Percentiles rank a stretch among this genome's conserved stretches.
Conservation (phyloP, 305 asterid genomes). For the Ilex paraguariensis region DNA sequence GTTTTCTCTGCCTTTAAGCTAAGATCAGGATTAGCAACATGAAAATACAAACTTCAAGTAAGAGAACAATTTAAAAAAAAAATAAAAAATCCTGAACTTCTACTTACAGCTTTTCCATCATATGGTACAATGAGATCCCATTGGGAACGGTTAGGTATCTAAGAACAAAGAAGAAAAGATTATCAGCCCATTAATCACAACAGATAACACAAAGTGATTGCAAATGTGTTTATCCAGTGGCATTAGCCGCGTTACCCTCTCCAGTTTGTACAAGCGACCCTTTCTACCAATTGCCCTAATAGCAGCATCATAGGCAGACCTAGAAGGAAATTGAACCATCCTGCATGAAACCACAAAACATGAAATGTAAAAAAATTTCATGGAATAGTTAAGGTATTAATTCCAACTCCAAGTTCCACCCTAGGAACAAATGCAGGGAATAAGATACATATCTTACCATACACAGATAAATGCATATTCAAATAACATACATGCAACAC, state of each 20-base stretch:
- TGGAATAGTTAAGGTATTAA: background rate
- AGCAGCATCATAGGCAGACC: conserved; percentile 39
- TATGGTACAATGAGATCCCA: conserved; percentile 50
- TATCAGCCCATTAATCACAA: conserved; percentile 6
- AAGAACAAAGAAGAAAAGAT: conserved; percentile 20
- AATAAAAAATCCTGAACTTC: conserved; percentile 1
- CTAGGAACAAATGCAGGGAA: background rate
- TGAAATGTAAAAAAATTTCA: conserved; percentile 1
- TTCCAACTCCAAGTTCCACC: background rate
- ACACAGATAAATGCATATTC: conserved; percentile 5
- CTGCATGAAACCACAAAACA: conserved; percentile 31
- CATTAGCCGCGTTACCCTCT: conserved; percentile 34
- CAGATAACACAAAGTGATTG: background rate
- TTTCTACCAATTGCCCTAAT: conserved; percentile 36
- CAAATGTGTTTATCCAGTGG: background rate
- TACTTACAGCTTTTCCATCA: conserved; percentile 82
- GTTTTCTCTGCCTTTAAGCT: background rate
- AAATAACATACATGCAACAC: conserved; percentile 5
- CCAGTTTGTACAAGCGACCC: conserved; percentile 47
- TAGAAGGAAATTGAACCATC: conserved; percentile 59
- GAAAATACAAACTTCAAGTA: conserved; percentile 5
- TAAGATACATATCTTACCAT: background rate
- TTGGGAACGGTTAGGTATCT: conserved; percentile 42
- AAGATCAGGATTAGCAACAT: conserved; percentile 2
- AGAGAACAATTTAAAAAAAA: conserved; percentile 2